Evolutionary conservation across 1,284 basidiomycete genomes (phyloP).

Genomic region (Porphyrellus sp.): DNA sequence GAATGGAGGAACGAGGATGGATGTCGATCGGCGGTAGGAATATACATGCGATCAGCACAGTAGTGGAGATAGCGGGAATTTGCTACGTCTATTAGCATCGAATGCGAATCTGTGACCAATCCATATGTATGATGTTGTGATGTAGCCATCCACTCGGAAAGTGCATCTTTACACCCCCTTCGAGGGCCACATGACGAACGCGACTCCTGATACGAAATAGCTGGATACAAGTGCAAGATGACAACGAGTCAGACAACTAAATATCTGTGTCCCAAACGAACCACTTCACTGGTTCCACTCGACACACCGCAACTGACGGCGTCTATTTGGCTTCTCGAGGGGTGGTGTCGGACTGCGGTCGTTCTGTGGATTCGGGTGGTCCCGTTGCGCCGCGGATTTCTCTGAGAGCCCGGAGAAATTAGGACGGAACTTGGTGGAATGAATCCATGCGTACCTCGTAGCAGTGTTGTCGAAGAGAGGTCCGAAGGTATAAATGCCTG

Average conservation of each 20-base stretch:
- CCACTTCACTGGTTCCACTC: background rate
- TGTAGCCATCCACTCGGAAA: slow-evolving; percentile 15
- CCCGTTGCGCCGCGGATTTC: slow-evolving; percentile 3
- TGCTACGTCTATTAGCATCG: slow-evolving; percentile 23
- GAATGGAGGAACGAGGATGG: slow-evolving; percentile 27
- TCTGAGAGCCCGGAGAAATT: slow-evolving; percentile 14
- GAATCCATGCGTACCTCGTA: slow-evolving; percentile 14
- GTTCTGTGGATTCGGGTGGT: slow-evolving; percentile 2
- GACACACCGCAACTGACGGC: background rate
- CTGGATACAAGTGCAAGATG: background rate
- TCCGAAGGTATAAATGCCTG: slow-evolving; percentile 62
- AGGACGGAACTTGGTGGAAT: background rate
- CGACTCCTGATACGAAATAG: background rate
- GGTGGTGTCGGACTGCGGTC: slow-evolving; percentile 3
- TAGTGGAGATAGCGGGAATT: slow-evolving; percentile 33
- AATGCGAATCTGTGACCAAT: slow-evolving; percentile 8
- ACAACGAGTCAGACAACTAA: background rate
- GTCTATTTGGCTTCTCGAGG: slow-evolving; percentile 14
- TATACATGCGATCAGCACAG: slow-evolving; percentile 7
- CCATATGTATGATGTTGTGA: slow-evolving; percentile 4
- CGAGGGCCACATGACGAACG: slow-evolving; percentile 17
- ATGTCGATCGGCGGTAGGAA: slow-evolving; percentile 32
- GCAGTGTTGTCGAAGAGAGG: slow-evolving; percentile 36
- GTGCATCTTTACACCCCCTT: slow-evolving; percentile 15
- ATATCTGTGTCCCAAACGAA: background rate